Conservation (phyloP, 192 early-diverging fungal genomes). For the Coemansia sp. region DNA sequence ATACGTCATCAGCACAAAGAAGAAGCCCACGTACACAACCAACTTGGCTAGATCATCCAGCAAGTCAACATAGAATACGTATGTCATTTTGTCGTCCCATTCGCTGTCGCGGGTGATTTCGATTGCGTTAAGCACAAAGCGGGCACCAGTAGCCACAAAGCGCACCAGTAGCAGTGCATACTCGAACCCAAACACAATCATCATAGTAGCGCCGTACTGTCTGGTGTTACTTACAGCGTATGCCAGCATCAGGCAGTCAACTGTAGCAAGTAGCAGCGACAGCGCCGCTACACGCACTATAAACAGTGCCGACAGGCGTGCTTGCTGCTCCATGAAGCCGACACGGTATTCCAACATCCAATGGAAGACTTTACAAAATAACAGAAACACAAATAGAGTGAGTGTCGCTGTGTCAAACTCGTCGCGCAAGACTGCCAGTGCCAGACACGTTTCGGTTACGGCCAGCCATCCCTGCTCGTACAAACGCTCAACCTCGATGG, state of each 20-base stretch:
- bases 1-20: conserved; percentile 75
- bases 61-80: conserved; percentile 89
- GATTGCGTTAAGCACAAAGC: conserved; percentile 85
- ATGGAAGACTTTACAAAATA: conserved; percentile 94
- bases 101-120: conserved; percentile 67
- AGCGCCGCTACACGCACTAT: conserved; percentile 28
- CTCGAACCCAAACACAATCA: conserved; percentile 99
- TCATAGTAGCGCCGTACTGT: conserved; percentile 78
- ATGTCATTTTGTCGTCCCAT: conserved; percentile 95
- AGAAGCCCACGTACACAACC: conserved; percentile 84
- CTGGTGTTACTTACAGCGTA: conserved; percentile 67
- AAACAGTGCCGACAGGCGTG: conserved; percentile 28
- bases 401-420: conserved; percentile 89
- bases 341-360: conserved; percentile 94
- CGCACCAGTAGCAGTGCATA: conserved; percentile 83
- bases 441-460: conserved; percentile 93
- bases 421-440: conserved; percentile 94
- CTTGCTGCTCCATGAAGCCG: conserved; percentile 66
- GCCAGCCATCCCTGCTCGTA: conserved; percentile 98
- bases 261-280: conserved; percentile 57
- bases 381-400: conserved; percentile 78
- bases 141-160: conserved; percentile 73
- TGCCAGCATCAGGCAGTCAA: conserved; percentile 74
- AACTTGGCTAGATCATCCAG: conserved; percentile 87
- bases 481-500: conserved; percentile 96